Base-by-base conservation (phyloP, 306 rosid genomes). In the Mimosa pudica region DNA sequence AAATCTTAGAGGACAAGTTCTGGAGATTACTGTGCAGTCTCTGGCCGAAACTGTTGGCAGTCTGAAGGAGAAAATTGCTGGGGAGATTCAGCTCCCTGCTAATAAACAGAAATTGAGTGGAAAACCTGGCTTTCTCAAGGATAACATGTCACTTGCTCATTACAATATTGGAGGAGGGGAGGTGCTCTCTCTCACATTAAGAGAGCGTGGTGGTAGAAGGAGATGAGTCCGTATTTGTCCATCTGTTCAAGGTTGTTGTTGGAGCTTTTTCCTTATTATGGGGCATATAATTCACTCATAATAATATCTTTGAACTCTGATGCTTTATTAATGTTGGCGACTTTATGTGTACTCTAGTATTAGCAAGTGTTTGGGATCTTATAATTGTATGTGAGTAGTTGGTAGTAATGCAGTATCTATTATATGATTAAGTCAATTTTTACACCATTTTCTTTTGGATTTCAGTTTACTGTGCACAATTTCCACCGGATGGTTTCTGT, bases 131-230 rank as follows among this genome's bases (percentile, higher is more conserved):
- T 95, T 95, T 85, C 97, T 95, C 85, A 95, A 95, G 92, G 98
- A 95, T 80, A 95, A 92, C 65, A 17, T 92, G 85, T 91, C 98
- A 16, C 97, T 92, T 80, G 98, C 98, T 20, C 89, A 89, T 83
- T 95, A 95, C 88, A 92, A 95, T 77, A 77, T 95, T 48, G 93
- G 94, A 77, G 92, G 92, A 64, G 94, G 97, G 65, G 98, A 91
- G 73, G 71, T 82, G 18, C 92, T 92, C 55, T 12, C 90, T 55
- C 94, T 95, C 58, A 82, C 96, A 76, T 77, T 95, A 73, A 91
- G 98, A 85, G 98, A 95, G 89, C 96, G 97, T 79, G 98, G 98
- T 85, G 98, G 98, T 85, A 91, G 98, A 90, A 92, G 91, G 92
- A 89, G 94, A 90, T 91, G 87, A 93, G 71, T 66, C 54, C 51